Evolutionary conservation across 1,284 basidiomycete species (phyloP).

Genomic region (Ganoderma resinaceum): DNA sequence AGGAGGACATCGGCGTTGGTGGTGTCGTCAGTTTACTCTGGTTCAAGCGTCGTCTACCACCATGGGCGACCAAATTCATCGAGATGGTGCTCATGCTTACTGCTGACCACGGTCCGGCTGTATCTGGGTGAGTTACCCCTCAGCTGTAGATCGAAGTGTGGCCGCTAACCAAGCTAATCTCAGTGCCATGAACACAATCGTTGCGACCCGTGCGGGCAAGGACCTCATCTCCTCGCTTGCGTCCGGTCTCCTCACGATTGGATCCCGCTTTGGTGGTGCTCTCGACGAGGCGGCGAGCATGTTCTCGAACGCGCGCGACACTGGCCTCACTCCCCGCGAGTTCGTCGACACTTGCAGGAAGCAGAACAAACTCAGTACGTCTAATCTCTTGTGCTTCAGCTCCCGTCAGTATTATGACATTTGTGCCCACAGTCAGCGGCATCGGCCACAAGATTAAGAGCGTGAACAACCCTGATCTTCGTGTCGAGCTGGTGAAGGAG

Average conservation of each 20-base stretch:
- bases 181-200: conserved; percentile 99
- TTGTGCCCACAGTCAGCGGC: conserved; percentile 75
- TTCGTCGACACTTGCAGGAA: conserved; percentile 97
- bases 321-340: conserved; percentile 94
- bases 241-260: conserved; percentile 97
- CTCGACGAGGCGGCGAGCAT: conserved; percentile 96
- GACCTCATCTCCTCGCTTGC: conserved; percentile 97
- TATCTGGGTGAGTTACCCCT: conserved; percentile 62
- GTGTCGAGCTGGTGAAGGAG: conserved; percentile 98
- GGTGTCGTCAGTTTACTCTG: conserved; percentile 97
- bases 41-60: conserved; percentile 94
- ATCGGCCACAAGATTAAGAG: conserved; percentile 99
- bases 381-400: background rate
- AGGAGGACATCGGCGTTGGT: conserved; percentile 96
- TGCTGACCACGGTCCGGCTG: conserved; percentile 97
- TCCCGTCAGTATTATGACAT: conserved; percentile 6
- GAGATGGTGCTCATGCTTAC: conserved; percentile 99
- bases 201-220: conserved; percentile 98
- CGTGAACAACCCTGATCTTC: conserved; percentile 95
- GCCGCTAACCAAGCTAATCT: conserved; percentile 29
- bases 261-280: conserved; percentile 99
- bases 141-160: background rate
- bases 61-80: conserved; percentile 94
- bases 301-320: conserved; percentile 93
- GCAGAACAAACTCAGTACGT: conserved; percentile 93